These are phyloP conservation scores for Noccaea bulbosa DNA, from an alignment of 345 rosid genomes.

Conservation along the genomic window DNA sequence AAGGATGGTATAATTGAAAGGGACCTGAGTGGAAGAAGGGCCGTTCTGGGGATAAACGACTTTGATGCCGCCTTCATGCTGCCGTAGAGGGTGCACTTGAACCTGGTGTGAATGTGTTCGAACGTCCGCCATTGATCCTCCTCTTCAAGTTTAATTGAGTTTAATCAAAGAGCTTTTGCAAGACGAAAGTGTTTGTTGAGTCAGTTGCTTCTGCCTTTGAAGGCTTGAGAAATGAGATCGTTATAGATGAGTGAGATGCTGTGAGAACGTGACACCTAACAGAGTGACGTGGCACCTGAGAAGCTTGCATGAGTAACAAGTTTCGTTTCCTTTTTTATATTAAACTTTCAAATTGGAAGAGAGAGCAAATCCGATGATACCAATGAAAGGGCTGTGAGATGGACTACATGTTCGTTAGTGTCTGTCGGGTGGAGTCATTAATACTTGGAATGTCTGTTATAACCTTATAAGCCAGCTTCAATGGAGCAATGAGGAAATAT, in stretches of 20 bases:
- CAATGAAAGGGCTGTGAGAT: constrained; percentile 18
- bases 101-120: constrained; percentile 62
- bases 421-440: not conserved
- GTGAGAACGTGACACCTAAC: constrained; percentile 45
- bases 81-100: constrained; percentile 63
- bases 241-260: constrained; percentile 27
- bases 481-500: not conserved
- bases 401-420: not conserved
- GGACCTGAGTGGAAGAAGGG: constrained; percentile 55
- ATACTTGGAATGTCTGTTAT: not conserved
- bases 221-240: constrained; percentile 29
- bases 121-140: constrained; percentile 53
- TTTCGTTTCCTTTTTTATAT: constrained; percentile 38
- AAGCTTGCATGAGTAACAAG: constrained; percentile 74
- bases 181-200: constrained; percentile 25
- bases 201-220: constrained; percentile 8
- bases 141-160: not conserved
- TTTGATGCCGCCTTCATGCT: constrained; percentile 48
- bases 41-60: constrained; percentile 41
- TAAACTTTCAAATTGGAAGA: constrained; percentile 4
- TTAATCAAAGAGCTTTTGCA: constrained; percentile 1
- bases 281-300: constrained; percentile 53
- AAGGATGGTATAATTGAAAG: constrained; percentile 13
- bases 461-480: constrained; percentile 6
- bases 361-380: constrained; percentile 32